Evolutionary conservation across 306 rosid genomes (phyloP).

Genomic region (Corylus avellana): DNA sequence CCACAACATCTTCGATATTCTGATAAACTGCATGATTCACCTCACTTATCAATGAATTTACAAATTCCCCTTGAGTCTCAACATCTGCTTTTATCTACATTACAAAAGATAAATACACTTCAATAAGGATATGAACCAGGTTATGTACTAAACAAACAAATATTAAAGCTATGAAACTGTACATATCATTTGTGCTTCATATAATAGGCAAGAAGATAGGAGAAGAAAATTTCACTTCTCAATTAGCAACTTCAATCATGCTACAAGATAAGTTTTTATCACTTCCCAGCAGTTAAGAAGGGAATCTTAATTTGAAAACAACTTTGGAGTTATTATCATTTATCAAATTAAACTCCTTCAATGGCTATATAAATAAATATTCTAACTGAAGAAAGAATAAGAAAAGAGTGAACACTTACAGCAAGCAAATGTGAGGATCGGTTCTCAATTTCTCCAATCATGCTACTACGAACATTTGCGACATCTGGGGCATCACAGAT

Average conservation of each 20-base stretch:
- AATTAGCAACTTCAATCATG: neutral
- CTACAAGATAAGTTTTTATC: neutral
- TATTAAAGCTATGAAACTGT: neutral
- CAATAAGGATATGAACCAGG: conserved; percentile 15
- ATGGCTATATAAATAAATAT: neutral
- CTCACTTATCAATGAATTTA: conserved; percentile 85
- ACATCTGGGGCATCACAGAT: conserved; percentile 74
- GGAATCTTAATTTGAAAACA: neutral
- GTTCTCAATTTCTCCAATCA: conserved; percentile 98
- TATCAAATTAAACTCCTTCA: neutral
- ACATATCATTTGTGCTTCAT: neutral
- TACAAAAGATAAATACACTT: conserved; percentile 15
- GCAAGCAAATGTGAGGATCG: conserved; percentile 97
- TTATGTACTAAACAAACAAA: neutral
- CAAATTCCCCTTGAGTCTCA: conserved; percentile 97
- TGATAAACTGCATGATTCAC: conserved; percentile 85
- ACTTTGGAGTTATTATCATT: neutral
- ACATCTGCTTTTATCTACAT: conserved; percentile 93
- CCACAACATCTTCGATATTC: conserved; percentile 88
- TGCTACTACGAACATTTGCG: conserved; percentile 88
- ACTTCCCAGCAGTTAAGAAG: neutral
- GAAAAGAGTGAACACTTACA: conserved; percentile 49
- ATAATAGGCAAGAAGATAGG: neutral
- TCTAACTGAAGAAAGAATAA: neutral
- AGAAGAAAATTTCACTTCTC: neutral